A percentile compares a stretch with the other conserved stretches of the same genome.
Conservation (phyloP, 2,329 filamentous ascomycete species). For the Epicoccum nigrum region DNA sequence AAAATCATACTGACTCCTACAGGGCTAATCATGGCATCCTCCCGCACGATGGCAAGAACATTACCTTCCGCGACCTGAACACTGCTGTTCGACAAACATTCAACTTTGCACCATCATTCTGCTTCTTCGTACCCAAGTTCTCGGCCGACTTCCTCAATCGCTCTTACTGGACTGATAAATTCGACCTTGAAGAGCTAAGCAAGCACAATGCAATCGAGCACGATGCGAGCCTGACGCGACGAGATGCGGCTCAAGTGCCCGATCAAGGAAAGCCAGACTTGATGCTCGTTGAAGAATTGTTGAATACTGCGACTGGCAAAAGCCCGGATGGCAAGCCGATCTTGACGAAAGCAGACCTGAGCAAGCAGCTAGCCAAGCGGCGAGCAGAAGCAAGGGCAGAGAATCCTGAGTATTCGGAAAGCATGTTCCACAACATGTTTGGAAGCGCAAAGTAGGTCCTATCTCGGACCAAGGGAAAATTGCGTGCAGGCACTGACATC, state of each 20-base stretch:
- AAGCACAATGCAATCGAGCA: constrained; percentile 45
- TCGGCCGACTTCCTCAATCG: constrained; percentile 31
- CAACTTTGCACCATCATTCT: constrained; percentile 43
- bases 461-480: background rate
- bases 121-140: constrained; percentile 40
- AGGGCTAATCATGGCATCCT: constrained; percentile 43
- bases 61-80: constrained; percentile 39
- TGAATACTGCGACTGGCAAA: constrained; percentile 47
- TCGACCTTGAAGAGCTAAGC: constrained; percentile 41
- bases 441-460: constrained; percentile 47
- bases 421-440: constrained; percentile 49
- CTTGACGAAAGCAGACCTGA: constrained; percentile 49
- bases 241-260: constrained; percentile 40
- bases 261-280: constrained; percentile 49
- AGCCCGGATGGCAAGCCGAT: constrained; percentile 40
- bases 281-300: constrained; percentile 43
- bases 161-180: constrained; percentile 24
- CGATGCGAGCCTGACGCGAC: constrained; percentile 42
- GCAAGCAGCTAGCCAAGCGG: constrained; percentile 40
- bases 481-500: background rate
- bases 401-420: constrained; percentile 46
- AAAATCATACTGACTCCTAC: constrained; percentile 7
- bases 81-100: constrained; percentile 32
- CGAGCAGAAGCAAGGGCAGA: constrained; percentile 44
- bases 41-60: constrained; percentile 40